Percentiles rank a stretch among this genome's conserved stretches.
Evolutionary conservation across 176 grass and related monocot species (phyloP).

Genomic region (Calamus simplicifolius): DNA sequence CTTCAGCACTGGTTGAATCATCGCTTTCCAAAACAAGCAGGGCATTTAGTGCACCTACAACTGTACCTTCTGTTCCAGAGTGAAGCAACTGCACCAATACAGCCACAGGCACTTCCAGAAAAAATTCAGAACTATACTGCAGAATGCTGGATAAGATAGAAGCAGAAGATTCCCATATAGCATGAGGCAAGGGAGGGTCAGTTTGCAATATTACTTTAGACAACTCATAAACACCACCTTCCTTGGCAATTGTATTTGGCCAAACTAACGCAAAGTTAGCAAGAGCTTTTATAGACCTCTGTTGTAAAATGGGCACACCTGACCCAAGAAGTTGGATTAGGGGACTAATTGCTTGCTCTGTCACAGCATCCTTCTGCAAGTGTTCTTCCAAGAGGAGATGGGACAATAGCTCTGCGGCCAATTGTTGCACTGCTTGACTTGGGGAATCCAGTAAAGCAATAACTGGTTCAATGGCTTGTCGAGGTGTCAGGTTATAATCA

Average conservation of each 20-base stretch:
- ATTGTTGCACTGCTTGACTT: constrained; percentile 88
- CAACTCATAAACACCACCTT: constrained; percentile 91
- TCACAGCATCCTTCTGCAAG: constrained; percentile 80
- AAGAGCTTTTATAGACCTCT: constrained; percentile 96
- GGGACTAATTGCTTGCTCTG: constrained; percentile 80
- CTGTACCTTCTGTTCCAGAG: constrained; percentile 82
- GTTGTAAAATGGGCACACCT: constrained; percentile 73
- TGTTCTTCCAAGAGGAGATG: constrained; percentile 97
- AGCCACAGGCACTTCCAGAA: constrained; percentile 94
- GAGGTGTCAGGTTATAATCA: constrained; percentile 80
- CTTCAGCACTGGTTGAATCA: constrained; percentile 97
- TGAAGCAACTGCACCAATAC: constrained; percentile 88
- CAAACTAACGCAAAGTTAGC: constrained; percentile 81
- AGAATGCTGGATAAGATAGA: constrained; percentile 92
- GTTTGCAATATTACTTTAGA: constrained; percentile 92
- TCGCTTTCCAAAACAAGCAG: constrained; percentile 97
- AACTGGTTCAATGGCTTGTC: constrained; percentile 78
- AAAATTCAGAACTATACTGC: constrained; percentile 97
- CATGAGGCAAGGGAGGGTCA: constrained; percentile 90
- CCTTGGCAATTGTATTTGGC: constrained; percentile 99
- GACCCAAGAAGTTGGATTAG: constrained; percentile 96
- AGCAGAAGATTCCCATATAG: constrained; percentile 97
- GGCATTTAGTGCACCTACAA: constrained; percentile 93
- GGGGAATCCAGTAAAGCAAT: constrained; percentile 78
- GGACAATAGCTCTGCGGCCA: constrained; percentile 88